These are phyloP conservation scores for Gamarada debralockiae DNA, from an alignment of 495 filamentous ascomycete genomes.

Conservation along the genomic window DNA sequence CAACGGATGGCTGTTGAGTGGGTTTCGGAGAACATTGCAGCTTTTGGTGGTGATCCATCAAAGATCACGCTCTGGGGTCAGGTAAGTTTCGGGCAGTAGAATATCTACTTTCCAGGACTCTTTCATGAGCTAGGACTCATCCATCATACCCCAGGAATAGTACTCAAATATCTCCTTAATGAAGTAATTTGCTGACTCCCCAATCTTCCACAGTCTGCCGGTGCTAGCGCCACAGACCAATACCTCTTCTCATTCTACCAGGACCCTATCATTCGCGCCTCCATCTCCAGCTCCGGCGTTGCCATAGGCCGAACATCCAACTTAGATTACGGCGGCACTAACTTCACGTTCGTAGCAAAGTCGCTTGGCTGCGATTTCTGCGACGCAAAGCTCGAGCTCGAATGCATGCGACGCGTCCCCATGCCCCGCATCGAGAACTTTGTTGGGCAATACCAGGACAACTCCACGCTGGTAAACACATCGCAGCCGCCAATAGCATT, in stretches of 20 bases:
- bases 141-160: too few species aligned
- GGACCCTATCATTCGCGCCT: slow-evolving; percentile 37
- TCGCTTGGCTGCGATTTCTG: neutral
- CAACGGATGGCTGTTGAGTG: slow-evolving; percentile 39
- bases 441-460: neutral
- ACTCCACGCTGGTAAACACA: neutral
- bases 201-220: too few species aligned
- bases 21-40: slow-evolving; percentile 48
- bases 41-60: slow-evolving; percentile 35
- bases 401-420: neutral
- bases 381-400: neutral
- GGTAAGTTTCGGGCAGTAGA: too few species aligned
- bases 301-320: slow-evolving; percentile 28
- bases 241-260: slow-evolving; percentile 43
- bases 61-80: slow-evolving; percentile 42
- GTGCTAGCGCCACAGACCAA: slow-evolving; percentile 44
- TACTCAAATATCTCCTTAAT: too few species aligned
- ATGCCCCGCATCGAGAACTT: neutral
- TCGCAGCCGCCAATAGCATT: neutral
- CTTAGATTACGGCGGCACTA: neutral
- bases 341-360: neutral
- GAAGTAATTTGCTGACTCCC: too few species aligned
- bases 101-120: too few species aligned
- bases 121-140: too few species aligned
- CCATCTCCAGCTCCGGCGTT: slow-evolving; percentile 52